phyloP scores from a whole-genome alignment of 2,329 filamentous ascomycete species.

The Intubia oerlemansii region DNA sequence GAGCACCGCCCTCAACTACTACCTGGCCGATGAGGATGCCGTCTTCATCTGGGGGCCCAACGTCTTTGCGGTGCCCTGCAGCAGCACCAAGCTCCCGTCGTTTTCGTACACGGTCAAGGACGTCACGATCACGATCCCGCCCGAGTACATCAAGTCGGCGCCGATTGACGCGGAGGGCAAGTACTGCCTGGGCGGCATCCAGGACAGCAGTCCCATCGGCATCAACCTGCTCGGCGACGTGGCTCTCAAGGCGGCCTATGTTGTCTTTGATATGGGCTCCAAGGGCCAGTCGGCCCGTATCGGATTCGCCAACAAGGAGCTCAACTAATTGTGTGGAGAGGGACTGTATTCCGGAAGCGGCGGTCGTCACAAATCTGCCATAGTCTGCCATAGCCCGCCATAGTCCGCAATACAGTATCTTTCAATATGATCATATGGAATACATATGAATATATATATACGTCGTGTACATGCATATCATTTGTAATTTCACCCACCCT shows the following conservation, averaged over 20 bases:
- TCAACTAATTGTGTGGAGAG: no score
- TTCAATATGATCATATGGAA: no score
- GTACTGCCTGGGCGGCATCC: constrained; percentile 17
- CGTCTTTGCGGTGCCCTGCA: no score
- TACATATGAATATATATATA: no score
- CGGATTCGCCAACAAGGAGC: background rate
- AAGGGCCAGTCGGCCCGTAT: background rate
- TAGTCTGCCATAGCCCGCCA: no score
- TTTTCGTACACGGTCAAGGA: constrained; percentile 15
- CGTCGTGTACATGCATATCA: no score
- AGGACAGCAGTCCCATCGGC: constrained; percentile 10
- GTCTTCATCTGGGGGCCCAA: no score
- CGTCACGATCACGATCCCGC: constrained; percentile 13
- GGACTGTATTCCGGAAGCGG: no score
- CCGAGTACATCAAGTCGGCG: constrained; percentile 15
- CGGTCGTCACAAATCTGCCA: no score
- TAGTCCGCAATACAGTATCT: no score
- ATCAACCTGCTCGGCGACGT: constrained; percentile 14
- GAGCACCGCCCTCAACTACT: constrained; percentile 18
- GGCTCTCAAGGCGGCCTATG: constrained; percentile 13
- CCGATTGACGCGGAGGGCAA: constrained; percentile 11
- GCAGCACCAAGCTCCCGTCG: constrained; percentile 13
- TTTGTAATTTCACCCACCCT: no score
- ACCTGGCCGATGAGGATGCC: constrained; percentile 15
- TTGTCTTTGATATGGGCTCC: constrained; percentile 15